These are phyloP conservation scores for Exophiala phaeomuriformis DNA, from an alignment of 2,329 filamentous ascomycete species.

Conservation along the genomic window DNA sequence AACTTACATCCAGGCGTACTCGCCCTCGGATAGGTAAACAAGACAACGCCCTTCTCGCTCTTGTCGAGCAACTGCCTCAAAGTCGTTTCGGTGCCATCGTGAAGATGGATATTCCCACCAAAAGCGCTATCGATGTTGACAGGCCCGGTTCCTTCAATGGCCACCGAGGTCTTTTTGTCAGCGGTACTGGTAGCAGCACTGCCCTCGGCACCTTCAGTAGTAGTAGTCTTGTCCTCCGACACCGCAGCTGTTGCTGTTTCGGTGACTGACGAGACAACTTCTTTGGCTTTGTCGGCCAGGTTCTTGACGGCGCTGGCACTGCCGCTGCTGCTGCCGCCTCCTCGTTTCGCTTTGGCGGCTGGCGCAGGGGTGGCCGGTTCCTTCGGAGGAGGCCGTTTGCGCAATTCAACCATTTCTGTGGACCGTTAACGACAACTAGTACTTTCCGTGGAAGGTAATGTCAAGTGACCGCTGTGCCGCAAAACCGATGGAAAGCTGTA, in stretches of 20 bases:
- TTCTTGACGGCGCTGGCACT: slow-evolving; percentile 27
- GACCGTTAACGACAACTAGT: not conserved
- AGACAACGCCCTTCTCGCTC: slow-evolving; percentile 67
- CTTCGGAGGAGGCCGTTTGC: slow-evolving; percentile 53
- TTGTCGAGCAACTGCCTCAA: slow-evolving; percentile 73
- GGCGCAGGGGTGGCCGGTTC: slow-evolving; percentile 42
- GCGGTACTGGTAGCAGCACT: slow-evolving; percentile 18
- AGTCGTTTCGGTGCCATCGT: slow-evolving; percentile 73
- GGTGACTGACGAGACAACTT: slow-evolving; percentile 8
- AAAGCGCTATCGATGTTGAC: slow-evolving; percentile 42
- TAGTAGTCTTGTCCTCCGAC: slow-evolving; percentile 1
- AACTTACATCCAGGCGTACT: slow-evolving; percentile 79
- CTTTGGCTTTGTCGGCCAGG: slow-evolving; percentile 31
- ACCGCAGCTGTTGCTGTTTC: not conserved
- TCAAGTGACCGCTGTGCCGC: too few relatives aligned
- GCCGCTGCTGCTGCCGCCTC: not conserved
- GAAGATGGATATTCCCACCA: slow-evolving; percentile 68
- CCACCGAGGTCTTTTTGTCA: slow-evolving; percentile 18
- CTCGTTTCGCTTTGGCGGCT: slow-evolving; percentile 45
- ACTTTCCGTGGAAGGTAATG: too few relatives aligned
- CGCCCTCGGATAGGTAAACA: slow-evolving; percentile 84
- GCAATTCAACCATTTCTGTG: slow-evolving; percentile 46
- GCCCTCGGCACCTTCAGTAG: not conserved
- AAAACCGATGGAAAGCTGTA: too few relatives aligned
- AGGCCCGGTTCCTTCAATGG: slow-evolving; percentile 47